phyloP scores from a whole-genome alignment of 140 eudicot species.

The Erigeron philadelphicus region DNA sequence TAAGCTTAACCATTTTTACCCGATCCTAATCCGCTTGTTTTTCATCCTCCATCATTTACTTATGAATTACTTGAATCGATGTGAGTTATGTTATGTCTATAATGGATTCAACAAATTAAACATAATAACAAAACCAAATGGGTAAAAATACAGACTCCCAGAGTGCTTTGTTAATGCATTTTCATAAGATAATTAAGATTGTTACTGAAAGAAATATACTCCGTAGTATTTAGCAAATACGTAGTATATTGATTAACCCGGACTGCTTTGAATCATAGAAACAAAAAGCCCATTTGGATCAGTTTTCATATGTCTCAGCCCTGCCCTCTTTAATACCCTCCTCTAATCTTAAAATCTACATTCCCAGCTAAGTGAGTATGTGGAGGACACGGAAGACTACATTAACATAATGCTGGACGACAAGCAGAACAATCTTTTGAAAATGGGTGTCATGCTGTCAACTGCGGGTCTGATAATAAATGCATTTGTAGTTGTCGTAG shows the following conservation, averaged over 20 bases:
- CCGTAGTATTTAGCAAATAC: no score
- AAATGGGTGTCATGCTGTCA: constrained; percentile 78
- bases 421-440: constrained; percentile 77
- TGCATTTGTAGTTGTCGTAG: constrained; percentile 77
- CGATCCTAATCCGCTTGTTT: no score
- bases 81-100: no score
- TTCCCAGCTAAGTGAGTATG: constrained; percentile 70
- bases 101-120: no score
- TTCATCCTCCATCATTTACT: no score
- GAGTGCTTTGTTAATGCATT: background rate
- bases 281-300: background rate
- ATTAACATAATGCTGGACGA: constrained; percentile 86
- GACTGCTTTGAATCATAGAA: background rate
- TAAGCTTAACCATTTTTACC: no score
- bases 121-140: background rate
- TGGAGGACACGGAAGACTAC: constrained; percentile 90
- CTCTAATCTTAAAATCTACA: background rate
- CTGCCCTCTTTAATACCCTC: background rate
- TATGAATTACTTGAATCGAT: no score
- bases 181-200: background rate
- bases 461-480: constrained; percentile 61
- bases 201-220: no score
- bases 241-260: background rate
- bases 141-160: background rate
- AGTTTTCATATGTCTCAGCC: no score